Evolutionary conservation across 768 basidiomycete species (phyloP).

Genomic region (Atractiella rhizophila): DNA sequence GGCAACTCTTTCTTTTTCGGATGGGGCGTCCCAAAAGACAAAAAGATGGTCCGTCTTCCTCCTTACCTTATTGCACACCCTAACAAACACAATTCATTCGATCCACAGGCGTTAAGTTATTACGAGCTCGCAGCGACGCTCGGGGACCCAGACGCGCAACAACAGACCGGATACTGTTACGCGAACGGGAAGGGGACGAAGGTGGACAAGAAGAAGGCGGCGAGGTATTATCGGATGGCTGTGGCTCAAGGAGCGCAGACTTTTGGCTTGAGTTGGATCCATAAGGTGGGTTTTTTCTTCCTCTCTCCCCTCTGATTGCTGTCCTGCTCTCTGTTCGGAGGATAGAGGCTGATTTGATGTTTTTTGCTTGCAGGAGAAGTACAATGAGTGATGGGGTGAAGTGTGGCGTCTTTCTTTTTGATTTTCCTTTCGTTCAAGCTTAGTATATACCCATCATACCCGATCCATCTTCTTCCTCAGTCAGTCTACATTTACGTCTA

Average conservation of each 20-base stretch:
- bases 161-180: conserved; percentile 58
- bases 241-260: conserved; percentile 21
- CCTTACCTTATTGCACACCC: conserved; percentile 26
- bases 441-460: no score
- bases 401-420: no score
- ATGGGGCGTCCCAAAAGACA: conserved; percentile 66
- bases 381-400: no score
- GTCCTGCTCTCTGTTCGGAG: no score
- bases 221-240: conserved; percentile 74
- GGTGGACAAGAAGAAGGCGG: conserved; percentile 62
- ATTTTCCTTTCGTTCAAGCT: no score
- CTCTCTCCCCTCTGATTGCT: not conserved
- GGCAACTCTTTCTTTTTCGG: conserved; percentile 81
- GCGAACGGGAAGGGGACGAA: conserved; percentile 71
- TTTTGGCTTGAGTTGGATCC: conserved; percentile 19
- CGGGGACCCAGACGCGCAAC: conserved; percentile 67
- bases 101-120: conserved; percentile 25
- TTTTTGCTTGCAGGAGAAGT: no score
- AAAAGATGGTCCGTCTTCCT: conserved; percentile 40
- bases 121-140: conserved; percentile 58
- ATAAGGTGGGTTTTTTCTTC: no score
- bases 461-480: no score
- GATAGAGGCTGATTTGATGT: no score
- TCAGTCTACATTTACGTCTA: no score
- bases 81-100: not conserved